Conservation (phyloP, 1,284 basidiomycete species). For the Ceratobasidium sp. region DNA sequence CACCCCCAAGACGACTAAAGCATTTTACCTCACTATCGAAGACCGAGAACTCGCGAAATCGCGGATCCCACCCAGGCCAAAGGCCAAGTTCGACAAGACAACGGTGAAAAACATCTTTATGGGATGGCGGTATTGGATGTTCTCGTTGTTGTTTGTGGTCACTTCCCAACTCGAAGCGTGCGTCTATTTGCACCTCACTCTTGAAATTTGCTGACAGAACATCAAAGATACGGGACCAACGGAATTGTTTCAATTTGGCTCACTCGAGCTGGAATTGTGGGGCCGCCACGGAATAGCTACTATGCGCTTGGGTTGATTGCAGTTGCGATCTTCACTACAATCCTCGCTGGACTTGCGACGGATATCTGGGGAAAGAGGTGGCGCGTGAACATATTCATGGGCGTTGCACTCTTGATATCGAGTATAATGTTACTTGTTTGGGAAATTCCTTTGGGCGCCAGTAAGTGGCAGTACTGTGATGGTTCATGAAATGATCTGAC, state of each 20-base stretch:
- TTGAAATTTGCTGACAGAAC: background rate
- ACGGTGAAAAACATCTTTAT: constrained; percentile 17
- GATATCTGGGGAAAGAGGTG: constrained; percentile 38
- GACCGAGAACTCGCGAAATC: constrained; percentile 25
- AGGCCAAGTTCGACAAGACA: constrained; percentile 11
- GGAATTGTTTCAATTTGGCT: constrained; percentile 40
- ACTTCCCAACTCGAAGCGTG: constrained; percentile 40
- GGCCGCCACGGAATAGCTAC: constrained; percentile 38
- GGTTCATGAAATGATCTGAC: background rate
- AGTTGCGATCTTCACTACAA: constrained; percentile 35
- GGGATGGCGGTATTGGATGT: constrained; percentile 43
- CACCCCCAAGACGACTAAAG: constrained; percentile 70
- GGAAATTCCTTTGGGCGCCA: constrained; percentile 40
- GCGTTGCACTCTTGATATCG: constrained; percentile 28
- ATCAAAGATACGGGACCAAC: constrained; percentile 31
- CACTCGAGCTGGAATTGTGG: constrained; percentile 17
- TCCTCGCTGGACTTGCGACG: constrained; percentile 20
- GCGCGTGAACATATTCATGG: constrained; percentile 43
- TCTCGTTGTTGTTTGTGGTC: constrained; percentile 31
- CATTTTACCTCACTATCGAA: constrained; percentile 68
- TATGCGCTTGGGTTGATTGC: constrained; percentile 42
- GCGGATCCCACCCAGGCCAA: constrained; percentile 5
- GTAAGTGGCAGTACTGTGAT: background rate
- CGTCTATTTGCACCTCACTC: background rate
- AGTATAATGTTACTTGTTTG: constrained; percentile 38